Base-by-base conservation (phyloP, 495 filamentous ascomycete species). In the Niebla homalea region DNA sequence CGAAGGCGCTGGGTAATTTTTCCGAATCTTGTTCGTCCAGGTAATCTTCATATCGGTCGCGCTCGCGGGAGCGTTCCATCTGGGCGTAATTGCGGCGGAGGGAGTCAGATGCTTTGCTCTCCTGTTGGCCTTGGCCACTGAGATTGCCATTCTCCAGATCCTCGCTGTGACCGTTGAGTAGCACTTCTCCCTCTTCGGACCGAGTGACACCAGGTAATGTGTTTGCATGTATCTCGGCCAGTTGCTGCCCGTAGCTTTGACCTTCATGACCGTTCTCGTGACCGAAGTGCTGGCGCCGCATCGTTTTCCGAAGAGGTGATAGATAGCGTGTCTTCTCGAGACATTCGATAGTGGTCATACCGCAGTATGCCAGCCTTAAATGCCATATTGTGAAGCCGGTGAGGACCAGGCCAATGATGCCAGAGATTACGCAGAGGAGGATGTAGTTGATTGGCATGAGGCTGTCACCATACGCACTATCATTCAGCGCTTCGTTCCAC, bases 241-340 rank as follows among this genome's bases (percentile, higher is more conserved):
- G 75, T 58, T 87, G 85, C 43, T 86, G 80, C 3, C 78, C 78
- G 62, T 88, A 87, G 43, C 70, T 75, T 35, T 83, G 80, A 0
- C 79, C 66, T 15, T 70, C 67, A 12, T 72, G 57, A 59, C 74
- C 71, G 46, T 69, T 68, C 21, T 70, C 67, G 52, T 75, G 68
- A 53, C 77, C 72, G 44, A 72, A 62, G 46, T 72, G 75, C 51
- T 75, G 72, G 60, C 77, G 67, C 51, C 85, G 79, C 63, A 90
- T 72, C 19, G 71, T 73, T 53, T 78, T 82, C 41, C 81, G 76
- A 23, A 93, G 63, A 3, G 88, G 87, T 7, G 81, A 83, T 0
- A 94, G 75, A 62, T 98, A 97, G 37, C 93, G 79, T 0, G 88
- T 95, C 62, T 88, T 94, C 69, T 98, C 93, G 37, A 98, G 65